Evolutionary conservation across 1,284 basidiomycete genomes (phyloP).

Genomic region (Trametes versicolor): DNA sequence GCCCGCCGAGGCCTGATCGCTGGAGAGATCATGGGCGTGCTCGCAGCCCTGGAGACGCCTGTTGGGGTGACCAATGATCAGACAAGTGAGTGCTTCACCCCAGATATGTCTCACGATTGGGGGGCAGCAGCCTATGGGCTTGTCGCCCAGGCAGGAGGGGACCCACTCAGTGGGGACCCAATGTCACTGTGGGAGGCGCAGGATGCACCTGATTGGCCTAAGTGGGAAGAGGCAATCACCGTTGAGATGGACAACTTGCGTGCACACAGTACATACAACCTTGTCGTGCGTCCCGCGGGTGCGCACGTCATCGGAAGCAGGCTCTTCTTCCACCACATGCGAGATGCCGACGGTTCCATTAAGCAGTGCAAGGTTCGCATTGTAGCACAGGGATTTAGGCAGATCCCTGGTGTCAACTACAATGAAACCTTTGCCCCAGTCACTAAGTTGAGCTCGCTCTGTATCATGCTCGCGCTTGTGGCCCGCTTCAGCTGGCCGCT

Average conservation of each 20-base stretch:
- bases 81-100: not conserved
- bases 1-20: not conserved
- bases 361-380: slow-evolving; percentile 47
- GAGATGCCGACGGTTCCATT: slow-evolving; percentile 40
- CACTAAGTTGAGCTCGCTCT: slow-evolving; percentile 35
- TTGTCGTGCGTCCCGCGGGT: not conserved
- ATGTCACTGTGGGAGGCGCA: slow-evolving; percentile 3
- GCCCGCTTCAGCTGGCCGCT: slow-evolving; percentile 39
- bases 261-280: not conserved
- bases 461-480: slow-evolving; percentile 40
- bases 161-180: too few relatives aligned
- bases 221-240: not conserved
- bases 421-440: slow-evolving; percentile 42
- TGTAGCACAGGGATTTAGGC: slow-evolving; percentile 50
- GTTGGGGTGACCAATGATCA: not conserved
- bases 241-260: not conserved
- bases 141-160: not conserved
- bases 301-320: slow-evolving; percentile 18
- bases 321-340: slow-evolving; percentile 44
- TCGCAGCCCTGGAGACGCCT: not conserved
- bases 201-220: slow-evolving; percentile 7
- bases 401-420: slow-evolving; percentile 49
- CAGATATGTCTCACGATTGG: not conserved
- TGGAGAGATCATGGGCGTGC: not conserved
- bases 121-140: not conserved